Base-by-base conservation (phyloP, 2,329 filamentous ascomycete genomes). In the Phaeophleospora eucalypticola region DNA sequence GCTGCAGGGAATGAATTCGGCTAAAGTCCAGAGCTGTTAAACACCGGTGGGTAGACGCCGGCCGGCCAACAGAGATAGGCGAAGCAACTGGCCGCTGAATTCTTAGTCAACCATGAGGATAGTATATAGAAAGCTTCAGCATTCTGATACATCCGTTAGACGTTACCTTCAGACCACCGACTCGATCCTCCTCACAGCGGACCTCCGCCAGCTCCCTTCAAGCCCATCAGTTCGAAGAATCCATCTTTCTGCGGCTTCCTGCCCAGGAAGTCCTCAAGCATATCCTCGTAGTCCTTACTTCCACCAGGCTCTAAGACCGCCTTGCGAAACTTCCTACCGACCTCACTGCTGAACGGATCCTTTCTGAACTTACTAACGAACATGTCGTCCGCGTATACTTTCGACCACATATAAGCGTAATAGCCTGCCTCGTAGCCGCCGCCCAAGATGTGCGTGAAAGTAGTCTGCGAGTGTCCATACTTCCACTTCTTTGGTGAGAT, bases 351-450 rank as follows among this genome's bases (percentile, higher is more conserved):
- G 71, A 80, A 76, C 2, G 76, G 76, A 45, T 79, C 66, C 0
- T 57, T 45, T 48, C 73, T 71, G 62, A 81, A 81, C 21, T 70
- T 64, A 0, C 68, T 68, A 40, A 73, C 69, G 64, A 78, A 81
- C 60, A 81, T 72, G 44, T 80, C 77, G 2, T 70, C 69, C 1
- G 76, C 73, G 58, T 77, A 78, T 9, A 79, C 73, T 63, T 72
- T 68, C n/a, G 71, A 74, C 47, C 71, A 27, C 16, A 4, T 9
- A n/a, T 17, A 21, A 33, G 38, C 35, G 36, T 52, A 49, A 27
- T 43, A 49, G 8, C 20, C 21, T 1, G 36, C 46, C 35, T 39
- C 43, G 20, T 52, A 52, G 36, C 24, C 24, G 24, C 24, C 41
- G 12, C 4, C 19, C 46, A 45, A 41, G 14, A 36, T 4, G 19